These are phyloP conservation scores for Heracleum sosnowskyi DNA, from an alignment of 129 eudicot genomes.

Conservation along the genomic window DNA sequence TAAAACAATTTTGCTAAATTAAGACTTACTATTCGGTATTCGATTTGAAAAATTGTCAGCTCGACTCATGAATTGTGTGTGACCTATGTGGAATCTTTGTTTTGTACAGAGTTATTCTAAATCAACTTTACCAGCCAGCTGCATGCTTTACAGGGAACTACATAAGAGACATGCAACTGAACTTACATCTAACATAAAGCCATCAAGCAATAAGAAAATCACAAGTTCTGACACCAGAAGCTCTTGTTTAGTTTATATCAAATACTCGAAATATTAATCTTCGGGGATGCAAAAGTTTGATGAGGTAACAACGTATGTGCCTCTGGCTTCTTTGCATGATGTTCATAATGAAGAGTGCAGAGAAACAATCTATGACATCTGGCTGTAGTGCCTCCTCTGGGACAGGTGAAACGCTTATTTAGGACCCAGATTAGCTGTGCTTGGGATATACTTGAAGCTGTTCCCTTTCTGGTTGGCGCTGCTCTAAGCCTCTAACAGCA, in stretches of 20 bases:
- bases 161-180: too few species aligned
- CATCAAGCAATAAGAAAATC: slow-evolving; percentile 62
- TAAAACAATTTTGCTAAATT: too few species aligned
- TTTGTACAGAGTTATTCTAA: too few species aligned
- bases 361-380: slow-evolving; percentile 6
- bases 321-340: slow-evolving; percentile 29
- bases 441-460: slow-evolving; percentile 25
- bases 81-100: too few species aligned
- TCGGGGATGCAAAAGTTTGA: slow-evolving; percentile 39
- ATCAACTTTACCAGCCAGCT: too few species aligned
- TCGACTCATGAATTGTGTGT: too few species aligned
- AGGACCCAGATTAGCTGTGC: slow-evolving; percentile 19
- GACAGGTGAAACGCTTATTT: slow-evolving; percentile 11
- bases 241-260: slow-evolving; percentile 38
- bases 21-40: too few species aligned
- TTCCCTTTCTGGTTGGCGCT: slow-evolving; percentile 24
- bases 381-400: slow-evolving; percentile 2
- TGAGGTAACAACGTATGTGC: slow-evolving; percentile 23
- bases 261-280: slow-evolving; percentile 33
- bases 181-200: too few species aligned
- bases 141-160: too few species aligned
- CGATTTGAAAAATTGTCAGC: too few species aligned
- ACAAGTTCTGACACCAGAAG: slow-evolving; percentile 44
- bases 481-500: slow-evolving; percentile 26
- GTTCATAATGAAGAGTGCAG: slow-evolving; percentile 14